Evolutionary conservation across 1,284 basidiomycete species (phyloP), one percentile per base, ranked within the genome.

Genomic region (Papiliotrema flavescens): DNA sequence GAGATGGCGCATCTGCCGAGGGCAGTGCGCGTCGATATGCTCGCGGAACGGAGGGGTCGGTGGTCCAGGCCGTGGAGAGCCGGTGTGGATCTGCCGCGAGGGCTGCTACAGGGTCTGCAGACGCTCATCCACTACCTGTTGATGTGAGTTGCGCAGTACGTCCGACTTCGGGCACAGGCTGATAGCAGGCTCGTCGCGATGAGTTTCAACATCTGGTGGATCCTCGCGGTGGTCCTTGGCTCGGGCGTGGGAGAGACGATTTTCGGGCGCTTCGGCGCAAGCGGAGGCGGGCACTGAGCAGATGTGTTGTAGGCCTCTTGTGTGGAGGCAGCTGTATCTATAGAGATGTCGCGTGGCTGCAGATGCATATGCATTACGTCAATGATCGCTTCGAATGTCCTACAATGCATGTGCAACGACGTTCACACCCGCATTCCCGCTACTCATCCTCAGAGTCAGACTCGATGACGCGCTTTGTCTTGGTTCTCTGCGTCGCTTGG

Each of bases 201-300:
- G 75, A 73, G 69, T 5, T 77, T 74, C 65, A 70, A 76, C 49
- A 54, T 74, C 6, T 77, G 70, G 69, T 75, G 70, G 58, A 66
- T 73, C 55, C 58, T 76, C 37, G 48, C 59, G 1, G 60, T 74
- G 17, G 61, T 74, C n/a, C 49, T 73, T 8, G 75, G 75, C 3
- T 57, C 60, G 2, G 74, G 67, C 4, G 64, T 74, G 22, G 71
- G 71, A 13, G 75, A 77, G 54, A 57, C 62, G 37, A 45, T 76
- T 51, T 77, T 77, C 41, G 75, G 75, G 4, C 47, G 64, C 9
- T 62, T 41, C 28, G 28, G 41, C 42, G 15, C 45, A 8, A n/a
- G 45, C n/a, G 23, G 42, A 40, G 39, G 5, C 5, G 6, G 11
- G 5, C 28, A 32, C 28, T 32, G 11, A 32, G 28, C 28, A 5